A percentile compares a stretch with the other conserved stretches of the same genome.
phyloP scores from a whole-genome alignment of 495 filamentous ascomycete genomes.

The Bombardia bombarda region DNA sequence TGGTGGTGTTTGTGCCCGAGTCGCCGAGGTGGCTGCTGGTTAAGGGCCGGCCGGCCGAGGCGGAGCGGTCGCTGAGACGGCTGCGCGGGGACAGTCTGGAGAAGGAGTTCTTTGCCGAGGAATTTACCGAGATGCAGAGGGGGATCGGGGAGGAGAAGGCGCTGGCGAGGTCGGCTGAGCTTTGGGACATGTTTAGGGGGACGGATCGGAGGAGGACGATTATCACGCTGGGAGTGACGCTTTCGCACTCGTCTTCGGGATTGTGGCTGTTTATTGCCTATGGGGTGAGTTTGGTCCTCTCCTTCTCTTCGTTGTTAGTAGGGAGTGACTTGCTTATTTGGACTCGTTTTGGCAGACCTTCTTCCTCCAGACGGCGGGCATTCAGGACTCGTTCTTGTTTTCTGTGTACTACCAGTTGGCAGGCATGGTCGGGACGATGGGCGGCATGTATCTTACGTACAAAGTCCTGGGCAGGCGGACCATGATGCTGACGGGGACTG shows the following conservation, averaged over 20 bases:
- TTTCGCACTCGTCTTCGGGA: conserved; percentile 23
- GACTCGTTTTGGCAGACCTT: neutral
- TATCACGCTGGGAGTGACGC: conserved; percentile 22
- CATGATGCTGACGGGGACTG: conserved; percentile 26
- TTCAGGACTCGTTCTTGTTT: conserved; percentile 3
- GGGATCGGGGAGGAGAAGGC: conserved; percentile 32
- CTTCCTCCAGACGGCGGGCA: conserved; percentile 8
- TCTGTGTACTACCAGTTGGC: conserved; percentile 18
- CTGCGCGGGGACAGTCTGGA: conserved; percentile 23
- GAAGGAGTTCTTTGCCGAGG: conserved; percentile 22
- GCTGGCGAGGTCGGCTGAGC: conserved; percentile 20
- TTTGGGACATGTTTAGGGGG: conserved; percentile 30
- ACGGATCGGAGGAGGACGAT: conserved; percentile 28
- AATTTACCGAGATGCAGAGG: conserved; percentile 30
- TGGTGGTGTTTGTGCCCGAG: conserved; percentile 51
- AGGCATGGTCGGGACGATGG: conserved; percentile 25
- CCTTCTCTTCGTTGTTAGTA: neutral
- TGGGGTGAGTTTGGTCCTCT: conserved; percentile 20
- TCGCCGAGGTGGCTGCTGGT: conserved; percentile 53
- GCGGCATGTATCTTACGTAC: conserved; percentile 32
- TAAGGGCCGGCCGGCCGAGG: conserved; percentile 34
- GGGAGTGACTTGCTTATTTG: conserved; percentile 9
- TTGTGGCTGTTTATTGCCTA: conserved; percentile 31
- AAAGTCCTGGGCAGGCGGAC: conserved; percentile 26
- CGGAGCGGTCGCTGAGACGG: conserved; percentile 29